Percentiles rank a stretch among this genome's conserved stretches.
Evolutionary conservation across 2,329 filamentous ascomycete genomes (phyloP).

Genomic region (Epichloe elymi): DNA sequence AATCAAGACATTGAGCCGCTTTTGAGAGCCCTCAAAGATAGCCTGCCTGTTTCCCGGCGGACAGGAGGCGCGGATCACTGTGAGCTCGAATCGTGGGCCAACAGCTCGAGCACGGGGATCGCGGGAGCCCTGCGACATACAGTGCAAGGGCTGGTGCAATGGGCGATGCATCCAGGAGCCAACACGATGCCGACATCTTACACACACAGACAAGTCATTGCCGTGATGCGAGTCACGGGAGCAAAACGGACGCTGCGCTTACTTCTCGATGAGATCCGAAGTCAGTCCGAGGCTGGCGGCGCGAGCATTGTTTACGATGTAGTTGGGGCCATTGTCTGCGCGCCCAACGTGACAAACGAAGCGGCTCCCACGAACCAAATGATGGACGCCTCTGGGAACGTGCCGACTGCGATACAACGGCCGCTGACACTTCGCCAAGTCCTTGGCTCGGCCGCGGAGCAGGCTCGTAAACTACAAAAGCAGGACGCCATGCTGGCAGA

Average conservation of each 20-base stretch:
- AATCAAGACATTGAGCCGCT: constrained; percentile 59
- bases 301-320: constrained; percentile 55
- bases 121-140: constrained; percentile 44
- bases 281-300: constrained; percentile 45
- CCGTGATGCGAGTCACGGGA: constrained; percentile 47
- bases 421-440: constrained; percentile 46
- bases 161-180: constrained; percentile 45
- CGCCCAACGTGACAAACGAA: constrained; percentile 43
- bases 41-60: constrained; percentile 43
- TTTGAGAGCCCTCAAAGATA: constrained; percentile 49
- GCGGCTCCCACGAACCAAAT: constrained; percentile 15
- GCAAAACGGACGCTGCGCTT: constrained; percentile 45
- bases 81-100: constrained; percentile 57
- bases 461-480: constrained; percentile 42
- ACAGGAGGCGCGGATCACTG: constrained; percentile 49
- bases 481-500: constrained; percentile 46
- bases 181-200: constrained; percentile 51
- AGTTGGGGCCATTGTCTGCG: constrained; percentile 54
- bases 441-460: constrained; percentile 43
- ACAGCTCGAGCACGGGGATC: constrained; percentile 41
- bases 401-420: constrained; percentile 27
- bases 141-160: constrained; percentile 50
- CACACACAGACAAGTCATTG: constrained; percentile 57
- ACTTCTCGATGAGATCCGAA: constrained; percentile 54
- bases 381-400: constrained; percentile 23